Evolutionary conservation across 2,329 filamentous ascomycete genomes (phyloP).

Genomic region (Diaporthe capsici): DNA sequence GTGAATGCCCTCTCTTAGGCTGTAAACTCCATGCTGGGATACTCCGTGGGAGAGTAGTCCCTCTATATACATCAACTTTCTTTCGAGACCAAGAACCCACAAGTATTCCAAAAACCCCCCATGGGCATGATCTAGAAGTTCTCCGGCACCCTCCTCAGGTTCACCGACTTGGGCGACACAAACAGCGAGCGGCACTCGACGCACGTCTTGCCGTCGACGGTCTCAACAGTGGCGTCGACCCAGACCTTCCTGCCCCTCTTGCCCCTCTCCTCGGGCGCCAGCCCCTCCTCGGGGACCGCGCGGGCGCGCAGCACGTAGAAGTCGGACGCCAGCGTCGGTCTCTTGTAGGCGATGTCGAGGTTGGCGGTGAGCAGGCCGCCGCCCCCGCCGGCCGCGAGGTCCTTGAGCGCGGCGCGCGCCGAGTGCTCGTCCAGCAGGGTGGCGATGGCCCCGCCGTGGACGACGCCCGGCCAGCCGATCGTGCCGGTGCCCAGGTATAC

Average conservation of each 20-base stretch:
- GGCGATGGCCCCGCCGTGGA: conserved; percentile 79
- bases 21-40: no score
- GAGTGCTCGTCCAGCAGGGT: conserved; percentile 79
- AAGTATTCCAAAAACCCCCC: neutral
- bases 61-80: neutral
- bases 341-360: conserved; percentile 73
- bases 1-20: neutral
- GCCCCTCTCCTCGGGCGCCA: conserved; percentile 47
- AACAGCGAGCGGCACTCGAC: conserved; percentile 72
- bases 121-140: conserved; percentile 51
- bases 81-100: neutral
- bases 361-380: conserved; percentile 64
- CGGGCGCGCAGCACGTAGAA: conserved; percentile 74
- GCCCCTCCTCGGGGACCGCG: conserved; percentile 54
- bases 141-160: conserved; percentile 55
- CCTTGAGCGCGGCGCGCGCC: conserved; percentile 70
- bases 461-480: conserved; percentile 78
- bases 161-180: conserved; percentile 67
- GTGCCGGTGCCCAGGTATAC: conserved; percentile 77
- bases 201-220: conserved; percentile 66
- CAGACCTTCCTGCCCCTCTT: conserved; percentile 65
- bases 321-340: conserved; percentile 69
- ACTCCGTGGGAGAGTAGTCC: no score
- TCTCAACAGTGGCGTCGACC: conserved; percentile 68
- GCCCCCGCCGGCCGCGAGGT: conserved; percentile 63